Conservation (phyloP, 2,329 filamentous ascomycete species). For the Amphichorda felina region DNA sequence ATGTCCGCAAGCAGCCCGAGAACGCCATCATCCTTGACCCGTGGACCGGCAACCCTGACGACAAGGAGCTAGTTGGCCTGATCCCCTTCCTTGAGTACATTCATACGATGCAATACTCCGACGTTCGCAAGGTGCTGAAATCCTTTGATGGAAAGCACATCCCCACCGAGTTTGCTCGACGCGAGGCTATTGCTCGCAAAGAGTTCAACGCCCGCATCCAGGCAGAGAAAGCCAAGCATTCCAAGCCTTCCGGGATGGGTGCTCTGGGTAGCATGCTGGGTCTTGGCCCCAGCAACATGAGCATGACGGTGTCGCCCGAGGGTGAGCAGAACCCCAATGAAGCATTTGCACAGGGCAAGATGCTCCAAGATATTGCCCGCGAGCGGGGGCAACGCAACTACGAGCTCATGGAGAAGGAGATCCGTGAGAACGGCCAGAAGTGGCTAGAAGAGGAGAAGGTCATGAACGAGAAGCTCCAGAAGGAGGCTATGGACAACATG, state of each 20-base stretch:
- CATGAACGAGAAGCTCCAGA: slow-evolving; percentile 76
- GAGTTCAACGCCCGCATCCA: slow-evolving; percentile 73
- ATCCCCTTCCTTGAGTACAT: slow-evolving; percentile 98
- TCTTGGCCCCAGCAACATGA: slow-evolving; percentile 59
- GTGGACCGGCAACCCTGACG: slow-evolving; percentile 74
- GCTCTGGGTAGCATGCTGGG: slow-evolving; percentile 64
- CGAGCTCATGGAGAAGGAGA: slow-evolving; percentile 78
- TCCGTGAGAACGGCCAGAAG: slow-evolving; percentile 84
- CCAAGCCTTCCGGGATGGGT: slow-evolving; percentile 47
- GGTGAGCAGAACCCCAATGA: slow-evolving; percentile 63
- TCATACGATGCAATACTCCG: slow-evolving; percentile 81
- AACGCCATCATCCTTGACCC: slow-evolving; percentile 88
- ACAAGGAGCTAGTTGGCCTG: slow-evolving; percentile 75
- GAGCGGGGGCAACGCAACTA: slow-evolving; percentile 89
- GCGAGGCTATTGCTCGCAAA: slow-evolving; percentile 75
- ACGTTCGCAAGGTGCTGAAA: slow-evolving; percentile 76
- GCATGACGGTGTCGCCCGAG: slow-evolving; percentile 44
- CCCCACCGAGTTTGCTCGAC: slow-evolving; percentile 75
- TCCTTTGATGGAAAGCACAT: slow-evolving; percentile 86
- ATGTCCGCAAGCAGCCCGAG: slow-evolving; percentile 85
- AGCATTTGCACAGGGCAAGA: slow-evolving; percentile 84
- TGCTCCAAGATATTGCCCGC: slow-evolving; percentile 88
- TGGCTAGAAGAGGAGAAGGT: slow-evolving; percentile 92
- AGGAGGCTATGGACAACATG: slow-evolving; percentile 88
- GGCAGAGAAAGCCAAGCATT: slow-evolving; percentile 50